phyloP scores from a whole-genome alignment of 208 protist species.

The Wallacemonas sp. region DNA sequence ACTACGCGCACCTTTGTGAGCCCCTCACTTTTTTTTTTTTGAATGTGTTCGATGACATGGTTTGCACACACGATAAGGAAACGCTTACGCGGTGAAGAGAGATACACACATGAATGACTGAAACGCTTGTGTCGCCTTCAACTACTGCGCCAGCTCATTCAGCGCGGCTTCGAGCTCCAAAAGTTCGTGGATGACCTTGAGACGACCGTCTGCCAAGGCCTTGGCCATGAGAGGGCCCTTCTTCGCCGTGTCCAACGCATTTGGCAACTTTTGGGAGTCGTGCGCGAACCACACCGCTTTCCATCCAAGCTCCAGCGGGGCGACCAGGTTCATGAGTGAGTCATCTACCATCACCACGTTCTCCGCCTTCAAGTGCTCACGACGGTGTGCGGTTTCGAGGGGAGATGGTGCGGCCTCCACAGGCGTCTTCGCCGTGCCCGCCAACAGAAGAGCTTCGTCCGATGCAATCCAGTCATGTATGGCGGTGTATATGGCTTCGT shows the following conservation, averaged over 20 bases:
- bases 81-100: too few species aligned
- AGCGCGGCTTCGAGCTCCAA: constrained; percentile 53
- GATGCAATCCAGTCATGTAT: constrained; percentile 30
- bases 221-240: constrained; percentile 26
- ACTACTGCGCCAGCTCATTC: constrained; percentile 10
- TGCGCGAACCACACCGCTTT: constrained; percentile 70
- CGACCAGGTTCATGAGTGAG: constrained; percentile 68
- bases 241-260: constrained; percentile 10
- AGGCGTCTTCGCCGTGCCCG: too few species aligned
- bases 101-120: too few species aligned
- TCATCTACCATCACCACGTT: constrained; percentile 81
- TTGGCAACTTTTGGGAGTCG: constrained; percentile 28
- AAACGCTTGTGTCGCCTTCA: too few species aligned
- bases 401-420: background rate
- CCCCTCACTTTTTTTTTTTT: too few species aligned
- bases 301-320: constrained; percentile 66
- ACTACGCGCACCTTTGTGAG: too few species aligned
- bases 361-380: constrained; percentile 20
- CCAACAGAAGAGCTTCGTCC: constrained; percentile 16
- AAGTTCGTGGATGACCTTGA: constrained; percentile 56
- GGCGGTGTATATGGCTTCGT: constrained; percentile 49
- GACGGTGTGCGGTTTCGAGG: constrained; percentile 19
- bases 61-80: too few species aligned
- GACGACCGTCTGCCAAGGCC: constrained; percentile 24
- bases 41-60: too few species aligned